Conservation (phyloP, 1,284 basidiomycete species). For the Cutaneotrichosporon sp. region DNA sequence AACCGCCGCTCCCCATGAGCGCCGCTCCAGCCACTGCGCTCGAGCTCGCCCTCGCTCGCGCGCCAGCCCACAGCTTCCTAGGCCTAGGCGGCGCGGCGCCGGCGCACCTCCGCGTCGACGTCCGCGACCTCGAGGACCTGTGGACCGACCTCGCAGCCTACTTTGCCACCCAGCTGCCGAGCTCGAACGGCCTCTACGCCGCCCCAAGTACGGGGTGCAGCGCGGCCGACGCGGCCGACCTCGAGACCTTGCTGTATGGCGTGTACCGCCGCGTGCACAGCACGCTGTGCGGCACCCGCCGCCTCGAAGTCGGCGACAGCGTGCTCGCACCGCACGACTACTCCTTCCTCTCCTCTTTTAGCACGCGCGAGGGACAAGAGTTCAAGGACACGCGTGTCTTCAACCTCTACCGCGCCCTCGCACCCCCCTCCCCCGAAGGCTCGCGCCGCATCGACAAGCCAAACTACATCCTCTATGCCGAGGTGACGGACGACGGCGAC, state of each 20-base stretch:
- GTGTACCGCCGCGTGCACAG: not conserved
- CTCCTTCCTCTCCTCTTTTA: not conserved
- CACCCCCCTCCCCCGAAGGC: not conserved
- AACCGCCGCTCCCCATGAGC: slow-evolving; percentile 3
- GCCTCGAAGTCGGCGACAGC: slow-evolving; percentile 5
- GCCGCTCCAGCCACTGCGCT: not conserved
- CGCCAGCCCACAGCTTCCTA: slow-evolving; percentile 1
- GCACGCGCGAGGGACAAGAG: not conserved
- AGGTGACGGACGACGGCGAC: slow-evolving; percentile 6
- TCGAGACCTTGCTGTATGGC: not conserved
- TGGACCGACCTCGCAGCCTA: slow-evolving; percentile 6
- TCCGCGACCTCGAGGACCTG: slow-evolving; percentile 1
- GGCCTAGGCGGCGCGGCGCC: slow-evolving; percentile 1
- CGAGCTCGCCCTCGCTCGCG: slow-evolving; percentile 1
- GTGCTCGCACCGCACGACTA: slow-evolving; percentile 3
- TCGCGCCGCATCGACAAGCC: not conserved
- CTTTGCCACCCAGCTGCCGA: slow-evolving; percentile 4
- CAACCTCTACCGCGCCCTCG: not conserved
- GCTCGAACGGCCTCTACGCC: not conserved
- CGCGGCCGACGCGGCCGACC: slow-evolving; percentile 1
- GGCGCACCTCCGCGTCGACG: not conserved
- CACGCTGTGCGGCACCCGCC: not conserved
- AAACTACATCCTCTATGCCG: slow-evolving; percentile 4
- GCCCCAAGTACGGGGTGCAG: not conserved
- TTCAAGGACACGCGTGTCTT: slow-evolving; percentile 7